These are phyloP conservation scores for Candida endomychidarum DNA, from an alignment of 805 yeast species.

Conservation along the genomic window DNA sequence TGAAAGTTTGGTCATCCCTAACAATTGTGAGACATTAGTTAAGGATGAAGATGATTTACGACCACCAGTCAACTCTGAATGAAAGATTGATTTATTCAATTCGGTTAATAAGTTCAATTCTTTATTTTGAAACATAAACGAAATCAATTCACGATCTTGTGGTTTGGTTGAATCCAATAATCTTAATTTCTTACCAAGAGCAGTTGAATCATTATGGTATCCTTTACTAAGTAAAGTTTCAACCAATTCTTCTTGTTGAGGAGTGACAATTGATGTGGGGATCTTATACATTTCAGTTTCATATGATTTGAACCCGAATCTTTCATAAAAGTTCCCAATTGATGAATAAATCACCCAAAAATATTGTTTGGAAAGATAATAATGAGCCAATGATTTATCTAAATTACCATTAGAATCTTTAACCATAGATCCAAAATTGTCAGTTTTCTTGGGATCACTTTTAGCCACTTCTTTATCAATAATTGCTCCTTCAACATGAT, in stretches of 20 bases:
- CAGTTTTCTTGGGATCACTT: slow-evolving; percentile 24
- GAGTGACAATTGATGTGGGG: slow-evolving; percentile 22
- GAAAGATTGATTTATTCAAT: slow-evolving; percentile 32
- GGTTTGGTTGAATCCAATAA: slow-evolving; percentile 23
- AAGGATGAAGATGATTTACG: slow-evolving; percentile 34
- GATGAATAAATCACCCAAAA: slow-evolving; percentile 65
- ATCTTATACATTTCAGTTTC: slow-evolving; percentile 36
- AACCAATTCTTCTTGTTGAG: slow-evolving; percentile 20
- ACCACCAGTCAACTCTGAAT: slow-evolving; percentile 31
- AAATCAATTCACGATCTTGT: slow-evolving; percentile 30
- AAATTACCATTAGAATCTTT: slow-evolving; percentile 25
- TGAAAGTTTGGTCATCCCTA: slow-evolving; percentile 22
- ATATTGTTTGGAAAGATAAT: slow-evolving; percentile 35
- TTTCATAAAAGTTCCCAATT: slow-evolving; percentile 63
- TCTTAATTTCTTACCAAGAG: slow-evolving; percentile 30
- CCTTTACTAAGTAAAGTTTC: slow-evolving; percentile 20
- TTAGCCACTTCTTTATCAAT: slow-evolving; percentile 24
- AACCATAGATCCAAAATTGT: slow-evolving; percentile 35
- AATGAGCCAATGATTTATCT: slow-evolving; percentile 30
- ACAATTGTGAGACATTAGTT: slow-evolving; percentile 26
- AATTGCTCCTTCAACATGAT: slow-evolving; percentile 30
- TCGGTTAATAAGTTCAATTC: slow-evolving; percentile 39
- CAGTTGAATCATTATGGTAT: slow-evolving; percentile 3
- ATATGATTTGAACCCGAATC: slow-evolving; percentile 54
- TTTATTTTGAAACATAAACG: slow-evolving; percentile 30